These are phyloP conservation scores for Lyophyllum atratum DNA, from an alignment of 768 basidiomycete genomes.

Conservation along the genomic window DNA sequence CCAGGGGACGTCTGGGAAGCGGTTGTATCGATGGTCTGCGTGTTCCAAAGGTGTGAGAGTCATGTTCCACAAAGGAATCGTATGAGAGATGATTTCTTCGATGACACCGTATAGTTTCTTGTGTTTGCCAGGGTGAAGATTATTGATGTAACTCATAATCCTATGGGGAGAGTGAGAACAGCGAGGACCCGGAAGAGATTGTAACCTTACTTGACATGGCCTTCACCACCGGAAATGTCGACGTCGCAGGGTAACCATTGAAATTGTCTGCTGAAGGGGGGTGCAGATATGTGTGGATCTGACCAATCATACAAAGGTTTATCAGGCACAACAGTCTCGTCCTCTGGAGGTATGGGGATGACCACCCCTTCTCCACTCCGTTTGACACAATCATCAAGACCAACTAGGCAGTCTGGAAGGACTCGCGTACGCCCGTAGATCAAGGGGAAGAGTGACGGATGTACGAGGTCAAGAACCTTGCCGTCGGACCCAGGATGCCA, in stretches of 20 bases:
- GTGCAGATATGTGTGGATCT: not conserved
- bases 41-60: conserved; percentile 20
- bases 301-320: not conserved
- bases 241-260: conserved; percentile 31
- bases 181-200: not conserved
- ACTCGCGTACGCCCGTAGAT: conserved; percentile 31
- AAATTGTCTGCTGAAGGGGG: conserved; percentile 3
- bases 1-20: conserved; percentile 15
- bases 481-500: conserved; percentile 44
- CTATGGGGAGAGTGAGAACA: conserved; percentile 8
- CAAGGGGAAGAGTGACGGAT: conserved; percentile 41
- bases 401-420: conserved; percentile 5
- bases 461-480: conserved; percentile 42
- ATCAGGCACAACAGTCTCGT: not conserved
- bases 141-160: conserved; percentile 45
- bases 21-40: not conserved
- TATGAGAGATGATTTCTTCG: conserved; percentile 24
- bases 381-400: conserved; percentile 15
- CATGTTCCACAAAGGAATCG: conserved; percentile 35
- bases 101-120: conserved; percentile 27
- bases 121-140: conserved; percentile 33
- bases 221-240: conserved; percentile 19
- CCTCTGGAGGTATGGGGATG: conserved; percentile 7
- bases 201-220: conserved; percentile 19
- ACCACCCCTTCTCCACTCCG: conserved; percentile 16